Evolutionary conservation across 1,284 basidiomycete genomes (phyloP), one percentile per base, ranked within the genome.

Genomic region (Moniliophthora roreri): DNA sequence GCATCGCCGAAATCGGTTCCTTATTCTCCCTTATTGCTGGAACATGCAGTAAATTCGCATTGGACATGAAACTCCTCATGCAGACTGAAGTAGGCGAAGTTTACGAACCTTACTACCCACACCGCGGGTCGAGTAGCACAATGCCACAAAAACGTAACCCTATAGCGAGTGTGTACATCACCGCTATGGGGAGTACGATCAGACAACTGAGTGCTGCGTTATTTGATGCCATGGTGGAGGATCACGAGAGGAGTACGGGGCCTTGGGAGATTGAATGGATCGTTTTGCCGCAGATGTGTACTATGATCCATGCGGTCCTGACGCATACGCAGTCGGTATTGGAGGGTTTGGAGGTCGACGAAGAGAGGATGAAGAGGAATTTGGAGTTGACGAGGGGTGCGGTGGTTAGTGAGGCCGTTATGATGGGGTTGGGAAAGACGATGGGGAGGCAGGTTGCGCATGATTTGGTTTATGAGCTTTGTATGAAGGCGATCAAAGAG

Each of bases 201-300:
- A 68, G 67, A 15, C 68, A 74, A 36, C 62, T 76, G 18, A 66
- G 67, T 35, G 51, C 65, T 1, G 63, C 71, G 11, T 58, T 77
- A 23, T 72, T 72, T 48, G 76, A 76, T 48, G 74, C 71, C 9
- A 72, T 77, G 73, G 71, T 76, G 2, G 73, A 71, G 52, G 76
- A 76, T 56, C 76, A 77, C 39, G 75, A 76, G 53, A 64, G 75
- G n/a, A 71, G 72, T 35, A 76, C 74, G 2, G 75, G 76, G 18
- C 72, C 75, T 35, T 77, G 75, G 74, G 72, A 77, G 60, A 70
- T 77, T 23, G 76, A 77, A 51, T 77, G 74, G 74, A 73, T 77
- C 11, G 70, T 68, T 18, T 53, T 77, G 5, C 75, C 74, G 0
- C 72, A 77, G 58, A 73, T 74, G 41, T 70, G 63, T 46, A 75